These are phyloP conservation scores for Tillandsia leiboldiana DNA, from an alignment of 176 grass and related monocot species.

Conservation along the genomic window DNA sequence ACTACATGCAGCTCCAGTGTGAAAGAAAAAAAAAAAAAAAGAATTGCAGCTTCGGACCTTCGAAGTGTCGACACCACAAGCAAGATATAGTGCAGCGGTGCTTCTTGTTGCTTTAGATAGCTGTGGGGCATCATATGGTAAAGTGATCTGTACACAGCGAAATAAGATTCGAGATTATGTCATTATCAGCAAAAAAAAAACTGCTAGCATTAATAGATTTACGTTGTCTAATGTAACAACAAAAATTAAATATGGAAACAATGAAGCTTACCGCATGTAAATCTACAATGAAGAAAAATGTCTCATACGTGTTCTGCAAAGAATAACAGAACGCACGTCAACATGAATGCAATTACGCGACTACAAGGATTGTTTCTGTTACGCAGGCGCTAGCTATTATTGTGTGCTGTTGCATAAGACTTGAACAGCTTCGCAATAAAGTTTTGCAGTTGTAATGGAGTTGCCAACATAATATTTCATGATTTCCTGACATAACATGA, in stretches of 20 bases:
- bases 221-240: neutral
- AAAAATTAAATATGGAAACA: neutral
- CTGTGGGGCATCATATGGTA: constrained; percentile 70
- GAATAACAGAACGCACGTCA: constrained; percentile 16
- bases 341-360: neutral
- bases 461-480: too few species aligned
- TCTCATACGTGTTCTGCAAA: constrained; percentile 86
- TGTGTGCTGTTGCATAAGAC: neutral
- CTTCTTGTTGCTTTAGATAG: constrained; percentile 90
- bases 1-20: constrained; percentile 6
- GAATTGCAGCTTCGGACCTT: constrained; percentile 37
- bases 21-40: constrained; percentile 15
- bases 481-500: too few species aligned
- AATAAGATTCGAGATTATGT: neutral
- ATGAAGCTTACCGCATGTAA: constrained; percentile 64
- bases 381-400: neutral
- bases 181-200: neutral
- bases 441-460: too few species aligned
- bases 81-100: constrained; percentile 90
- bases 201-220: neutral
- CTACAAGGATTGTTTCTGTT: neutral
- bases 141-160: constrained; percentile 54
- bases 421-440: too few species aligned
- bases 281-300: constrained; percentile 97
- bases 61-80: constrained; percentile 84